Evolutionary conservation across 2,329 filamentous ascomycete species (phyloP), one percentile per base, ranked within the genome.

Genomic region (Orbilia blumenaviensis): DNA sequence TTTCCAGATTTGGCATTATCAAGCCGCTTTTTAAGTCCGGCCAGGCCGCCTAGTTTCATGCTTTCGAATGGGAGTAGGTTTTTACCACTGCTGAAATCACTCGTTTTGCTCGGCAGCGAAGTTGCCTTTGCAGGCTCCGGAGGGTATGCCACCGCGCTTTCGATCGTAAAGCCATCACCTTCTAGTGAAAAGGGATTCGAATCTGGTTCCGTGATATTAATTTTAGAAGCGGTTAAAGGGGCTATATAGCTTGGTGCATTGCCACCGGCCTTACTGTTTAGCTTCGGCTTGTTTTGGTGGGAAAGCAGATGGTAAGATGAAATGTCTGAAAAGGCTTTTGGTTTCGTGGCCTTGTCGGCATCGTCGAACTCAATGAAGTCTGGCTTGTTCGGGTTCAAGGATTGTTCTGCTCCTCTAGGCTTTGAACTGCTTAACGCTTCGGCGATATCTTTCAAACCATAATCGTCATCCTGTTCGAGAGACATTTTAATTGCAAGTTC

Each of bases 21-120:
- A 2, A 79, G 38, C 6, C 73, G 62, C 38, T 72, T 77, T 23
- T 77, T 42, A 12, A 77, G 52, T n/a, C 73, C 66, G n/a, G 73
- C 60, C 14, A 77, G 42, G 44, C 73, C 73, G n/a, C 81, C 2
- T 79, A 69, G 21, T 86, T 77, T 48, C 66, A 77, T 71, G 41
- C 73, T 77, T 46, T 77, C 73, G 44, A 77, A 77, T 1, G 73
- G 73, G 12, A 77, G 60, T 3, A 77, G 92, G 0, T 90, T 91
- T 21, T 90, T 90, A 38, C 88, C 87, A 74, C 84, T 82, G 4
- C 88, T 86, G 62, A 87, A 84, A 69, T 87, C 83, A 0, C 82
- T 81, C 1, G 80, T 79, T 2, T 79, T 79, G 23, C 82, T 80
- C 6, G 50, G 79, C 7, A 79, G 79, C 23, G 83, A 77, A 66